These are phyloP conservation scores for Backusella liffmaniae DNA, from an alignment of 192 early-diverging fungal genomes.

Conservation along the genomic window DNA sequence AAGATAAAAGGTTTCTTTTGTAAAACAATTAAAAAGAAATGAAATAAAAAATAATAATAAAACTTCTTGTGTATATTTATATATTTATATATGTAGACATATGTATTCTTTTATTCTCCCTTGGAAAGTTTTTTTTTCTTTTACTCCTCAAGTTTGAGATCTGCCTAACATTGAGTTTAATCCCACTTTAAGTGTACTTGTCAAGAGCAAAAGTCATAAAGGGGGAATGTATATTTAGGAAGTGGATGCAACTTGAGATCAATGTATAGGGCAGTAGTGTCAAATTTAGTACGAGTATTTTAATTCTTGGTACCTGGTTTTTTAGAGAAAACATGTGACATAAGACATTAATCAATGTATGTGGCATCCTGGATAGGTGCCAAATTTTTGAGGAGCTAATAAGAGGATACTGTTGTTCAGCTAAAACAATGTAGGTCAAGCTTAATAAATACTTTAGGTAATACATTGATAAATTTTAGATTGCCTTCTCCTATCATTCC, in stretches of 20 bases:
- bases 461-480: not conserved
- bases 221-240: not conserved
- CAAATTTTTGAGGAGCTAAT: not conserved
- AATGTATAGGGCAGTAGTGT: not conserved
- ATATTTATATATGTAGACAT: not conserved
- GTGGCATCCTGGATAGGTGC: constrained; percentile 1
- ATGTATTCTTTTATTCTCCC: not conserved
- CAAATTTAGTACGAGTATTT: not conserved
- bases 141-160: constrained; percentile 1
- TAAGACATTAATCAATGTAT: not conserved
- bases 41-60: not conserved
- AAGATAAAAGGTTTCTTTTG: not conserved
- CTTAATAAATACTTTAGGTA: not conserved
- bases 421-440: not conserved
- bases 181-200: not conserved
- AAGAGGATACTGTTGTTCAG: not conserved
- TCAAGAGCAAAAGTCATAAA: not conserved
- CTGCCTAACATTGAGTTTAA: not conserved
- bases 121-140: not conserved
- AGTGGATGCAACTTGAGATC: not conserved
- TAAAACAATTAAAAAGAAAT: not conserved
- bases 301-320: constrained; percentile 7
- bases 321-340: not conserved
- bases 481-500: constrained; percentile 3
- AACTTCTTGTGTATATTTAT: not conserved